Conservation (phyloP, 371 early-diverging fungal genomes). For the Apophysomyces ossiformis region DNA sequence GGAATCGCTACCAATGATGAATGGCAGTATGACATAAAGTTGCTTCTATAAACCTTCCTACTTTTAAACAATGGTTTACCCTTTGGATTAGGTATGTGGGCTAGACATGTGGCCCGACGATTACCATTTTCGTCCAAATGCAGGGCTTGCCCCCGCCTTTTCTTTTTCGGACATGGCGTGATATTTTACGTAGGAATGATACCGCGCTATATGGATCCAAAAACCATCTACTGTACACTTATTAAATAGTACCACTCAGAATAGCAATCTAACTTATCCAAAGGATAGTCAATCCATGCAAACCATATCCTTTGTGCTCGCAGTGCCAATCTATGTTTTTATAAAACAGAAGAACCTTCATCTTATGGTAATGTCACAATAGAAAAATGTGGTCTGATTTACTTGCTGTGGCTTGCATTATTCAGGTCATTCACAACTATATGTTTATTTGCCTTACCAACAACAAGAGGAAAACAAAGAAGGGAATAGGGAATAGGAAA, state of each 20-base stretch:
- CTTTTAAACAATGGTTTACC: not conserved
- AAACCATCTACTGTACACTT: not conserved
- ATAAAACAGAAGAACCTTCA: too few relatives aligned
- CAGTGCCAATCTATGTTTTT: too few relatives aligned
- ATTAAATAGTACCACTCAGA: too few relatives aligned
- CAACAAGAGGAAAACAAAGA: not conserved
- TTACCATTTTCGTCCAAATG: not conserved
- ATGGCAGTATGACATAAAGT: not conserved
- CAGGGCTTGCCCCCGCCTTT: not conserved
- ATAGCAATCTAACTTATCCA: too few relatives aligned
- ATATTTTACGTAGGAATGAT: not conserved
- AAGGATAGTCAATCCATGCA: too few relatives aligned
- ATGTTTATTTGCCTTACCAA: not conserved
- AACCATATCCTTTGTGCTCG: too few relatives aligned
- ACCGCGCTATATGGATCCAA: not conserved
- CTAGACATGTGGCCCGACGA: constrained; percentile 4
- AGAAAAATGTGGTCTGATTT: constrained; percentile 9
- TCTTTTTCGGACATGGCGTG: not conserved
- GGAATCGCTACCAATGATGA: not conserved
- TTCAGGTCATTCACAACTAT: not conserved
- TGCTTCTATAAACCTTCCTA: too few relatives aligned
- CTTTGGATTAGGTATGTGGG: not conserved
- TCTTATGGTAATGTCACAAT: not conserved
- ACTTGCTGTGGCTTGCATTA: not conserved
- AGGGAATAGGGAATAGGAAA: not conserved